A percentile compares a stretch with the other conserved stretches of the same genome.
Evolutionary conservation across 140 eudicot species (phyloP).

Genomic region (Bidens hawaiensis): DNA sequence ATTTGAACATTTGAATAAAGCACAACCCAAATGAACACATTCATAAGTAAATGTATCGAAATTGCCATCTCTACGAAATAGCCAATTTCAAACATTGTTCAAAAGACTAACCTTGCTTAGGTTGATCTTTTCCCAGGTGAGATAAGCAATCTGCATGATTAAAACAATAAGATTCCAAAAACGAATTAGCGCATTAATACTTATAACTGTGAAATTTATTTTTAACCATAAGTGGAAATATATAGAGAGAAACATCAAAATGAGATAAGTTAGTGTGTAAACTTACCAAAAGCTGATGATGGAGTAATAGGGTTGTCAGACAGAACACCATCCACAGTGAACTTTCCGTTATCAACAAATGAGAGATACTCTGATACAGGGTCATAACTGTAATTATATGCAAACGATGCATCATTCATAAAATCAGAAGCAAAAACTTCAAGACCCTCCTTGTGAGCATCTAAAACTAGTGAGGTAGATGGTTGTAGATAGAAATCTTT

Average conservation of each 20-base stretch:
- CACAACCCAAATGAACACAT: neutral
- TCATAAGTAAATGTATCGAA: neutral
- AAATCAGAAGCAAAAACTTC: slow-evolving; percentile 70
- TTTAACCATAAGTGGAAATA: neutral
- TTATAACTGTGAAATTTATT: neutral
- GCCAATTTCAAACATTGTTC: neutral
- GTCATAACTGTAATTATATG: slow-evolving; percentile 74
- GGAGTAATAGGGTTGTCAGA: slow-evolving; percentile 88
- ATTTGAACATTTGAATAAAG: neutral
- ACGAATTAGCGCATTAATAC: neutral
- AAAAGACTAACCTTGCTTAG: slow-evolving; percentile 30
- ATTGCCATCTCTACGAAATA: neutral
- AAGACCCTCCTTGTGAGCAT: slow-evolving; percentile 80
- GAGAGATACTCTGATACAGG: slow-evolving; percentile 71
- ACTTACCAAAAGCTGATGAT: slow-evolving; percentile 67
- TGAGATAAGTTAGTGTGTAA: neutral
- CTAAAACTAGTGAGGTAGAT: slow-evolving; percentile 56
- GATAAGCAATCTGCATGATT: slow-evolving; percentile 70
- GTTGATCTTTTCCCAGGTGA: slow-evolving; percentile 44
- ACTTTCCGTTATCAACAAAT: slow-evolving; percentile 59
- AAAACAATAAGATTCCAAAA: slow-evolving; percentile 15
- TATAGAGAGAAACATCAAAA: slow-evolving; percentile 15
- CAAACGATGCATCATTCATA: slow-evolving; percentile 51
- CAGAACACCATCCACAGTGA: slow-evolving; percentile 89
- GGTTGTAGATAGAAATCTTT: slow-evolving; percentile 46